Evolutionary conservation across 768 basidiomycete species (phyloP), one percentile per base, ranked within the genome.

Genomic region (Neoboletus subvelutipes): DNA sequence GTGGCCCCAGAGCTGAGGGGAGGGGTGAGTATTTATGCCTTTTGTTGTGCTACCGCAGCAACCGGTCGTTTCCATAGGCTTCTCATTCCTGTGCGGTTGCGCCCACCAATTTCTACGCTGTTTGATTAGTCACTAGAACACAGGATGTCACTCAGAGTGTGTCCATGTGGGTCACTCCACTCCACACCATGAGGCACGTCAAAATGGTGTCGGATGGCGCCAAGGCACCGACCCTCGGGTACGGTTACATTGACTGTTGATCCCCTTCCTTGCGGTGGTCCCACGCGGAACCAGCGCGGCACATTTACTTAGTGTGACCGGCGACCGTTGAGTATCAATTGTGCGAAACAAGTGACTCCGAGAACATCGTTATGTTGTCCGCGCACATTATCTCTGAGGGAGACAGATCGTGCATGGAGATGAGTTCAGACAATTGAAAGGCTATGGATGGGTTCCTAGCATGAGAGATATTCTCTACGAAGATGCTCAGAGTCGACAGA

Each of bases 31-130:
- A 59, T 59, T 51, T 59, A 59, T 59, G 29, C 10, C 37, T 18
- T 39, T 45, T 49, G 36, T 37, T 12, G 13, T 13, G 47, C 33
- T 11, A 1, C 9, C 20, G 6, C n/a, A 39, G 5, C 49, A 26
- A 31, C 48, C 12, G 24, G 18, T 7, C 55, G 40, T 34, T 29
- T 8, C 46, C n/a, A 18, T 8, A 17, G 8, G 18, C 36, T 41
- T 57, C 31, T 56, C 24, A 11, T 45, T 59, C 40, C 50, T 59
- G 58, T 59, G 50, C 40, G 10, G 43, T 47, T 59, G 22, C 56
- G 56, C 58, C 56, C 39, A 47, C 31, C 8, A 13, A 17, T 5
- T 20, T 29, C 5, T 12, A 29, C 26, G 13, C 13, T 3, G 7
- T 45, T 37, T 31, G 39, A 45, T 50, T 42, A 33, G 49, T 57